Evolutionary conservation across 495 filamentous ascomycete species (phyloP), one percentile per base, ranked within the genome.

Genomic region (Aspergillus avenaceus): DNA sequence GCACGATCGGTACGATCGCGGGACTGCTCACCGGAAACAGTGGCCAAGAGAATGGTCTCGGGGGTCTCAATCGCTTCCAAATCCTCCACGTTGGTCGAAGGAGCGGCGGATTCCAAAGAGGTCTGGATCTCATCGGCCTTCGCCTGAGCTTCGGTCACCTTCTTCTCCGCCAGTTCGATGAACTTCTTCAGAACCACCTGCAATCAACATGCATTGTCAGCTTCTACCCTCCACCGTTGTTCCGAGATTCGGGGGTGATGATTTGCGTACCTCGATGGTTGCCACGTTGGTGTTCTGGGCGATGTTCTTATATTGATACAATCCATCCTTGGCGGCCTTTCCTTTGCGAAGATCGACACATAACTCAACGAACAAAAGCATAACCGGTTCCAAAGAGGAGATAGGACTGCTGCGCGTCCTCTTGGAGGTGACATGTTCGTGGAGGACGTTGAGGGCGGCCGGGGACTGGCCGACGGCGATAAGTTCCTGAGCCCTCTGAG

Each of bases 301-400:
- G 57, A 96, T 96, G 67, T 98, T 98, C 81, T 98, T 98, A 81
- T 98, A 98, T 61, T 96, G 91, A 63, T 97, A 98, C 24, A 98
- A 79, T 43, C 93, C 93, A 79, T 98, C 93, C 77, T 98, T 98
- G 69, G 93, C 93, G 24, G 91, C 79, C 71, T 97, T 98, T 50
- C 92, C 93, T 71, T 97, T 97, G 73, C 91, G 86, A 59, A 97
- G 84, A 61, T 96, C 91, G 56, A 98, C 93, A 55, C 86, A 95
- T 32, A 96, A 82, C 74, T 98, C 93, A 58, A 98, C 93, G 61
- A 97, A 87, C 46, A 95, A 83, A 69, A 97, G 78, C 93, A 98
- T 97, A 43, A 97, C 91, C 58, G 95, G 93, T 80, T 98, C 93
- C 58, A 98, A 77, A 16, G 93, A 93, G 37, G 88, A 80, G 81